phyloP scores from a whole-genome alignment of 75 land plant genomes.

The Pinus albicaulis region DNA sequence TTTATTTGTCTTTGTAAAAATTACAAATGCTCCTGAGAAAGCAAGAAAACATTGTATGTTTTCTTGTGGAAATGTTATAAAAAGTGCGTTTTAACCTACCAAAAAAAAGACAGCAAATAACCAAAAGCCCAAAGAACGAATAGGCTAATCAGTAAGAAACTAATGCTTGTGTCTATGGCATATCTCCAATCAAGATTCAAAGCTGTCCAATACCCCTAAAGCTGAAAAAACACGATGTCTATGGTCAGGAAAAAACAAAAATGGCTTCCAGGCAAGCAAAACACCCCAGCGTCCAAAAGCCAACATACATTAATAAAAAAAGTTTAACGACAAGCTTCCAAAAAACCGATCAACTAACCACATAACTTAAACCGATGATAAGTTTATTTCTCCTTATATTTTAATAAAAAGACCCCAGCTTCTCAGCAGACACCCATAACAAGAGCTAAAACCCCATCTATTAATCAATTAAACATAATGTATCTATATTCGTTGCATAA shows the following conservation, averaged over 20 bases:
- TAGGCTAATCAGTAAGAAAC: too few relatives aligned
- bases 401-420: neutral
- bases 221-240: neutral
- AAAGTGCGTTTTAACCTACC: too few relatives aligned
- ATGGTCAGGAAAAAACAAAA: neutral
- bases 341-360: neutral
- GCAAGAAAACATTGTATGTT: too few relatives aligned
- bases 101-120: too few relatives aligned
- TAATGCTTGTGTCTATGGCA: too few relatives aligned
- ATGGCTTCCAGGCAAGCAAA: neutral
- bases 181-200: too few relatives aligned
- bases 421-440: neutral
- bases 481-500: neutral
- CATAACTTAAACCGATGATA: neutral
- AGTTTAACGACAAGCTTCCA: neutral
- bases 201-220: neutral
- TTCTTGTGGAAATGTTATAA: too few relatives aligned
- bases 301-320: neutral
- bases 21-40: too few relatives aligned
- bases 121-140: too few relatives aligned
- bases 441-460: neutral
- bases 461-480: constrained; percentile 1
- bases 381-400: neutral
- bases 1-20: too few relatives aligned
- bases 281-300: neutral